Evolutionary conservation across 805 yeast species (phyloP), one percentile per base, ranked within the genome.

Genomic region (Candida dajiaensis): DNA sequence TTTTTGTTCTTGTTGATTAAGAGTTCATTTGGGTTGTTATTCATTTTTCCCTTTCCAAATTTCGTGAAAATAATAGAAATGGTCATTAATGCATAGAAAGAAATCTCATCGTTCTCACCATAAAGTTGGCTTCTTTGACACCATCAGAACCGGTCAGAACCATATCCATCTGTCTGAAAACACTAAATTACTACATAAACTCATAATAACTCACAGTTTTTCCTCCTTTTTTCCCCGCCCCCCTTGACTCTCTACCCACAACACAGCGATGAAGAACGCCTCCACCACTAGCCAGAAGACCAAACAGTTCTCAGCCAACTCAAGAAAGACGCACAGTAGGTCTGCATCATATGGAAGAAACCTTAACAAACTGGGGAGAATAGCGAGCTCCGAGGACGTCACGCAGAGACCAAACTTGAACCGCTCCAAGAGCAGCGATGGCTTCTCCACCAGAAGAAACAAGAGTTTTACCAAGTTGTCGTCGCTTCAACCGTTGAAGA

Each of bases 301-400:
- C 33, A 54, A 50, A 48, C 59, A 50, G 55, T 54, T 50, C 40
- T 35, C 57, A 1, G 62, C 58, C 5, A 47, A 48, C 25, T 43
- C 46, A 4, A 42, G 48, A 21, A 48, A 48, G 36, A 10, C 55
- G 1, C 62, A 56, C 45, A 42, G 51, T 9, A 46, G 63, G 4
- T 53, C 64, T 7, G 61, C 59, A 3, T 58, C 63, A 1, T 51
- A 53, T 29, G 62, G 62, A 1, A 52, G 59, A 41, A 57, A 54
- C 35, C 44, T 60, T 36, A 60, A 58, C 52, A 55, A 48, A 41
- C 42, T 56, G 15, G 55, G 47, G 3, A 47, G 56, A 16, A 50
- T 48, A n/a, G 51, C 54, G 13, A 57, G 54, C 44, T 46, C 51
- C 13, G 59, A 47, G 36, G 62, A 56, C 38, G 45, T 44, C 40